A percentile compares a stretch with the other conserved stretches of the same genome.
phyloP scores from a whole-genome alignment of 805 yeast species.

The Candida easanensis region DNA sequence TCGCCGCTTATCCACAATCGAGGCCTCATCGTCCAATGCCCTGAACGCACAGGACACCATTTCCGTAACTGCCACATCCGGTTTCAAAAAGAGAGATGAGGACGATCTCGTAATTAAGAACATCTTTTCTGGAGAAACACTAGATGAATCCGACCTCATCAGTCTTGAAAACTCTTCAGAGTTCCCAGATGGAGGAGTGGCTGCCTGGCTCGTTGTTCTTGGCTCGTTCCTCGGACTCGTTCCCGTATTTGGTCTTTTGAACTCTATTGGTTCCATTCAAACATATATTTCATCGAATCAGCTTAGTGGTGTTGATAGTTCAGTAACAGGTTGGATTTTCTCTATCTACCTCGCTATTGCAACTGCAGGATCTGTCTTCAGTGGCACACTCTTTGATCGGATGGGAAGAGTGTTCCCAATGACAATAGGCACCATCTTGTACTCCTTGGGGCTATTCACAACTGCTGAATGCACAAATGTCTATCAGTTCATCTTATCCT shows the following conservation, averaged over 20 bases:
- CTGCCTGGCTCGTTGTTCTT: slow-evolving; percentile 55
- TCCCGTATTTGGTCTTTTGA: slow-evolving; percentile 58
- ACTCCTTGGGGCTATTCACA: slow-evolving; percentile 52
- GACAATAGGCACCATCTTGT: slow-evolving; percentile 42
- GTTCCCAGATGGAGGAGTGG: slow-evolving; percentile 54
- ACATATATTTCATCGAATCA: slow-evolving; percentile 57
- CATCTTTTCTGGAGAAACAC: slow-evolving; percentile 9
- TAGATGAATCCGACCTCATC: slow-evolving; percentile 2
- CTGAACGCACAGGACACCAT: not conserved
- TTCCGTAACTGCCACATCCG: slow-evolving; percentile 7
- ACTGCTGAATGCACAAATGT: slow-evolving; percentile 50
- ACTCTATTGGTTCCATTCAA: slow-evolving; percentile 64
- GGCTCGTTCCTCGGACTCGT: slow-evolving; percentile 61
- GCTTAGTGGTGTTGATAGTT: slow-evolving; percentile 43
- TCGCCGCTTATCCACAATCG: not conserved
- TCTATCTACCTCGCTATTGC: slow-evolving; percentile 55
- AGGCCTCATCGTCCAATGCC: not conserved
- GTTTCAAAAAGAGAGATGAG: slow-evolving; percentile 7
- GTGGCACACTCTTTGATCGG: slow-evolving; percentile 62
- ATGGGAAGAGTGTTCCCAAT: slow-evolving; percentile 52
- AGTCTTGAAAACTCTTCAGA: slow-evolving; percentile 20
- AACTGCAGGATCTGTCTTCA: slow-evolving; percentile 48
- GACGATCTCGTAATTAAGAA: slow-evolving; percentile 7
- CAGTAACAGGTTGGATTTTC: slow-evolving; percentile 61
- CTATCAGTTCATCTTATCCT: slow-evolving; percentile 61